Evolutionary conservation across 371 early-diverging fungal species (phyloP).

Genomic region (Lichtheimia corymbifera): DNA sequence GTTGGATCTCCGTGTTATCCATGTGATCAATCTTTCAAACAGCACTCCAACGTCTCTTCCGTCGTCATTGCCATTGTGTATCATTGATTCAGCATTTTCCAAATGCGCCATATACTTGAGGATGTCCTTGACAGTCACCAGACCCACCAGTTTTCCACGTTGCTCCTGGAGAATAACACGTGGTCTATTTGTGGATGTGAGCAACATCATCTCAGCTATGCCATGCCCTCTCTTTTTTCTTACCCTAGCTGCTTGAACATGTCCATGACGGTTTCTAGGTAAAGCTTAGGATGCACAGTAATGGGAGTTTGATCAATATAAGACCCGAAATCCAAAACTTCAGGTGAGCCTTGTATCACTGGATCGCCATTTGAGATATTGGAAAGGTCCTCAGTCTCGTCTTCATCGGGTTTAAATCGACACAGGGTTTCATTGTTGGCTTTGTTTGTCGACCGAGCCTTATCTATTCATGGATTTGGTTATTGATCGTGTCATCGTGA

Average conservation of each 20-base stretch:
- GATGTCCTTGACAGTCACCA: constrained; percentile 82
- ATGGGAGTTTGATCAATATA: constrained; percentile 88
- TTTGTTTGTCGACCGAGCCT: constrained; percentile 48
- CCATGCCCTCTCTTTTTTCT: background rate
- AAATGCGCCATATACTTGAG: constrained; percentile 64
- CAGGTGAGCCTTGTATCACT: constrained; percentile 42
- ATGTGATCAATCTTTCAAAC: background rate
- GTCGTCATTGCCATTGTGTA: background rate
- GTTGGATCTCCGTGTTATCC: background rate
- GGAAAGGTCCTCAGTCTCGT: constrained; percentile 30
- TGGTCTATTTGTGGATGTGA: constrained; percentile 49
- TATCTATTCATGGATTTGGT: constrained; percentile 30
- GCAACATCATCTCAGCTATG: constrained; percentile 1
- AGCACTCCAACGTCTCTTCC: background rate
- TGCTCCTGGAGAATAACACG: constrained; percentile 73
- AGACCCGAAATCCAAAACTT: constrained; percentile 68
- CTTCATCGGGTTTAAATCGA: constrained; percentile 54
- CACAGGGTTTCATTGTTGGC: constrained; percentile 57
- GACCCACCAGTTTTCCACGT: constrained; percentile 67
- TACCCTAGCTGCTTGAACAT: constrained; percentile 91
- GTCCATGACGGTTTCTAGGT: constrained; percentile 87
- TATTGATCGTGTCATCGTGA: background rate
- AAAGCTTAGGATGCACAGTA: constrained; percentile 75
- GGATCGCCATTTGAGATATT: constrained; percentile 20
- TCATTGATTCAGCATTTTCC: constrained; percentile 29